Conservation (phyloP, 257 asterid genomes). For the Jasminum sambac region DNA sequence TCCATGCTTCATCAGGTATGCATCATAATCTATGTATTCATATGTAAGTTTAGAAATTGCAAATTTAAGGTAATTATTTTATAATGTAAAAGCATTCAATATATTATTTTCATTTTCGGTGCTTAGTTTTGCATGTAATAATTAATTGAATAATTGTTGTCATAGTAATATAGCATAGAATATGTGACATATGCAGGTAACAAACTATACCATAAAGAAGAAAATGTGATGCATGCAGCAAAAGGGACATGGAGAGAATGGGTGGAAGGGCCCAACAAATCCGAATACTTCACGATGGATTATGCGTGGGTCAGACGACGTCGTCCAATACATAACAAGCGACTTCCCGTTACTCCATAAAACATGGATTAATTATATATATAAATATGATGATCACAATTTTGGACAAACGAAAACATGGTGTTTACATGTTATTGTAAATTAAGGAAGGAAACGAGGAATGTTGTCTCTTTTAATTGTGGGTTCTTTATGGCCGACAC, state of each 20-base stretch:
- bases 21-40: neutral
- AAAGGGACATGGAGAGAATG: slow-evolving; percentile 55
- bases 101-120: no score
- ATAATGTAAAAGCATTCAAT: no score
- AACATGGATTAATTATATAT: slow-evolving; percentile 17
- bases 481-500: slow-evolving; percentile 54
- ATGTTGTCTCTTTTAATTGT: slow-evolving; percentile 35
- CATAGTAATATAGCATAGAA: neutral
- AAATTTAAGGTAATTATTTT: no score
- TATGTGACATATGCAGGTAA: slow-evolving; percentile 32
- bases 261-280: slow-evolving; percentile 42
- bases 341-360: slow-evolving; percentile 52
- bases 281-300: slow-evolving; percentile 71
- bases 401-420: slow-evolving; percentile 6
- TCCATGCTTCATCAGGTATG: slow-evolving; percentile 48
- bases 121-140: neutral
- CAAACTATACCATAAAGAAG: slow-evolving; percentile 31
- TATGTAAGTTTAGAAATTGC: neutral
- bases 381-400: neutral
- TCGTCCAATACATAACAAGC: slow-evolving; percentile 74
- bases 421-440: slow-evolving; percentile 10
- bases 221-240: slow-evolving; percentile 32
- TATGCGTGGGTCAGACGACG: slow-evolving; percentile 60
- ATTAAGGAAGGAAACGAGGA: slow-evolving; percentile 49
- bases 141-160: neutral